Conservation (phyloP, 805 yeast genomes). For the Zygosaccharomyces lentus region DNA sequence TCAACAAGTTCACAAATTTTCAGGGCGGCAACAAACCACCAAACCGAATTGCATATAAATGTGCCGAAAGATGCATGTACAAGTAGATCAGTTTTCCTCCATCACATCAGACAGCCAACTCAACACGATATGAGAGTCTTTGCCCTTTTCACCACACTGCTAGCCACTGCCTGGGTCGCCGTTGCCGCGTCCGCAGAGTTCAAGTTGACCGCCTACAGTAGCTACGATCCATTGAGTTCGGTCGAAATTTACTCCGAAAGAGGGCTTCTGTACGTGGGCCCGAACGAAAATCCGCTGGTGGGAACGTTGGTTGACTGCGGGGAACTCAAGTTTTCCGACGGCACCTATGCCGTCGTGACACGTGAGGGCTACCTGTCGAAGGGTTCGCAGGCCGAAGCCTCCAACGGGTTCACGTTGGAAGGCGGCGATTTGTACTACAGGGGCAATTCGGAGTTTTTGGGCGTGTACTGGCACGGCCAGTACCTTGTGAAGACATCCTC, state of each 20-base stretch:
- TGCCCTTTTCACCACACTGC: not conserved
- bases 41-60: not conserved
- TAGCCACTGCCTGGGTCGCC: not conserved
- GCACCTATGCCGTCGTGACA: constrained; percentile 29
- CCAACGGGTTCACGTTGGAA: constrained; percentile 39
- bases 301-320: constrained; percentile 30
- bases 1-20: too few species aligned
- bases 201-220: not conserved
- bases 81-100: too few species aligned
- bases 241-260: not conserved
- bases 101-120: not conserved
- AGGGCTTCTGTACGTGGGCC: not conserved
- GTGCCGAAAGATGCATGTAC: not conserved
- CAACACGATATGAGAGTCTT: not conserved
- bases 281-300: not conserved
- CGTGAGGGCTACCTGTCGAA: constrained; percentile 20
- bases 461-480: constrained; percentile 33
- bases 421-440: constrained; percentile 38
- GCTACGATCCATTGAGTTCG: not conserved
- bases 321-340: constrained; percentile 31
- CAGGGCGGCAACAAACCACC: too few species aligned
- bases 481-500: constrained; percentile 18
- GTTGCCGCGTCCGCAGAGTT: not conserved
- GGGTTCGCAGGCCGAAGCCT: constrained; percentile 20
- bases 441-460: constrained; percentile 37